A percentile compares a stretch with the other conserved stretches of the same genome.
phyloP scores from a whole-genome alignment of 176 grass and related monocot genomes.

The Avena insularis region DNA sequence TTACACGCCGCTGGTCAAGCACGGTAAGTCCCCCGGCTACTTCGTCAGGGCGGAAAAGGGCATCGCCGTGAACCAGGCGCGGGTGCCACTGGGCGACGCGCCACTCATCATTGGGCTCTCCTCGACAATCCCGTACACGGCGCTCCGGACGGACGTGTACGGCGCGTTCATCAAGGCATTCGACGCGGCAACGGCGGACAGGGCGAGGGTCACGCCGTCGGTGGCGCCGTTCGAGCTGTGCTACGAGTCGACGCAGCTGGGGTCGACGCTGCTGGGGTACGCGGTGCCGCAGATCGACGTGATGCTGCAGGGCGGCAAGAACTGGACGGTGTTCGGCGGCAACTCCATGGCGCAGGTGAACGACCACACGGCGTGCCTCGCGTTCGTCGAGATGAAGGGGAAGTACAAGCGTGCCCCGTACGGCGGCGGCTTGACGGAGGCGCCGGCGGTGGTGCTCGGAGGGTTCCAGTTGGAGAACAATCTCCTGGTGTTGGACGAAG shows the following conservation, averaged over 20 bases:
- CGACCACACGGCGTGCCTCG: constrained; percentile 55
- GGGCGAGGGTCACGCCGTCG: constrained; percentile 8
- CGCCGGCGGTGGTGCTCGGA: constrained; percentile 52
- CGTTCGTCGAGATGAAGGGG: constrained; percentile 39
- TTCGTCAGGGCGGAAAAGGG: constrained; percentile 36
- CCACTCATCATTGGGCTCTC: constrained; percentile 7
- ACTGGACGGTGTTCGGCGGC: constrained; percentile 58
- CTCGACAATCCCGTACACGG: constrained; percentile 52
- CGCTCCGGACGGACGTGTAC: constrained; percentile 56
- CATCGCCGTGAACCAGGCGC: constrained; percentile 45
- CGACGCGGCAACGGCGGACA: neutral
- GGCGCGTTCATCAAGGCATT: constrained; percentile 41
- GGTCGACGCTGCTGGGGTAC: constrained; percentile 52
- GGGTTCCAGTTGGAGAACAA: constrained; percentile 81
- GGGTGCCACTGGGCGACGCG: neutral
- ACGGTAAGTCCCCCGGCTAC: constrained; percentile 33
- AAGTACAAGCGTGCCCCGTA: neutral
- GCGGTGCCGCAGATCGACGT: constrained; percentile 58
- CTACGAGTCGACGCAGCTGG: constrained; percentile 46
- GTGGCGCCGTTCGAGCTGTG: constrained; percentile 59
- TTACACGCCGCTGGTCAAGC: neutral
- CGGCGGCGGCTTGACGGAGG: neutral
- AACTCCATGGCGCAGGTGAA: constrained; percentile 56
- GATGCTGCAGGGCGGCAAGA: constrained; percentile 44
- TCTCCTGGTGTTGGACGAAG: constrained; percentile 59